Conservation (phyloP, 1,284 basidiomycete genomes). For the Pterulicium gracile region DNA sequence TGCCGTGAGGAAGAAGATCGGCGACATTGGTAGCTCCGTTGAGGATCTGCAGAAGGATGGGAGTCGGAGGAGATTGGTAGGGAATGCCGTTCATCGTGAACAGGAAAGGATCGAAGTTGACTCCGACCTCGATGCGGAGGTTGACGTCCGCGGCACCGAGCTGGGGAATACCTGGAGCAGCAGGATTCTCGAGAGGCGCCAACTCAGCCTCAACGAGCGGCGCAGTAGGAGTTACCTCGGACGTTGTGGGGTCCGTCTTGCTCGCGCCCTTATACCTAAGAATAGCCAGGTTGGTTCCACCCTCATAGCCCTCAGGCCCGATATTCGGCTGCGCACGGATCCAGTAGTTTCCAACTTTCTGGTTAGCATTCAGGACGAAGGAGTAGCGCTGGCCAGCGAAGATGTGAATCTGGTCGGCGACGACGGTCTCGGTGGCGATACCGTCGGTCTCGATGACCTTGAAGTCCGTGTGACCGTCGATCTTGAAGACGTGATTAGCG, state of each 20-base stretch:
- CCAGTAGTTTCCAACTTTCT: constrained; percentile 28
- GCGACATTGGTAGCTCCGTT: too few relatives aligned
- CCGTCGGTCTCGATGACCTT: constrained; percentile 45
- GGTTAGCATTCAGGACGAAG: constrained; percentile 21
- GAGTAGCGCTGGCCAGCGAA: constrained; percentile 18
- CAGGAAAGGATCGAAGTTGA: too few relatives aligned
- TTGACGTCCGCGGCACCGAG: too few relatives aligned
- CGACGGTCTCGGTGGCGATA: constrained; percentile 25
- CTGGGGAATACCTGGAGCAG: too few relatives aligned
- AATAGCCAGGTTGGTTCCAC: constrained; percentile 24
- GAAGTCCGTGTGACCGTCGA: constrained; percentile 22
- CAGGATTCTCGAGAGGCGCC: too few relatives aligned
- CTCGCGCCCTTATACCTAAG: constrained; percentile 17
- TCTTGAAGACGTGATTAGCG: constrained; percentile 19
- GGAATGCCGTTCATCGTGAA: too few relatives aligned
- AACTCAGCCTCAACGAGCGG: too few relatives aligned
- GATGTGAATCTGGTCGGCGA: constrained; percentile 30
- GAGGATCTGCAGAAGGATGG: too few relatives aligned
- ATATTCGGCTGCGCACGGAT: constrained; percentile 19
- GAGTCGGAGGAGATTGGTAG: too few relatives aligned
- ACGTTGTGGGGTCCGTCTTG: neutral
- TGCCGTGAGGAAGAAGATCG: too few relatives aligned
- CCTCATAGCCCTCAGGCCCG: constrained; percentile 13
- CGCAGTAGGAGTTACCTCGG: too few relatives aligned
- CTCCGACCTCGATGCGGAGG: too few relatives aligned